Percentiles rank a stretch among this genome's conserved stretches.
These are phyloP conservation scores for Ophiosphaerella narmari DNA, from an alignment of 2,329 filamentous ascomycete species.

Conservation along the genomic window DNA sequence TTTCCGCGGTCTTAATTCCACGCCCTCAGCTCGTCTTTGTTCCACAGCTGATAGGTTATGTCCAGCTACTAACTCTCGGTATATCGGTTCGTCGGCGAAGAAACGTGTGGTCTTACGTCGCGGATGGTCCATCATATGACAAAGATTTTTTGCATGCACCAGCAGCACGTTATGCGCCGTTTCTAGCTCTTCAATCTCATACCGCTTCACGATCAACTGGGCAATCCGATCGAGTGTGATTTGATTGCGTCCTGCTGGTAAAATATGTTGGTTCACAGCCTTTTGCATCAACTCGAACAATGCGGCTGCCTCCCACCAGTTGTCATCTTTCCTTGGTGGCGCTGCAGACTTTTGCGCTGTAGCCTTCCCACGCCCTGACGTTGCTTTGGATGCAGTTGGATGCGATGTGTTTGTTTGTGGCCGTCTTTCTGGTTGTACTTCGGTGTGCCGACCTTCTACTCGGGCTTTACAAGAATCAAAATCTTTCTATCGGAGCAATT, in stretches of 20 bases:
- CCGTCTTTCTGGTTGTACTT: conserved; percentile 15
- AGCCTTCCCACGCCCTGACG: conserved; percentile 7
- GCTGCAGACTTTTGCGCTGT: conserved; percentile 11
- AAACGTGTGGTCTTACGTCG: conserved; percentile 34
- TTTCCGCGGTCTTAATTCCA: conserved; percentile 37
- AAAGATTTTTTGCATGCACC: conserved; percentile 44
- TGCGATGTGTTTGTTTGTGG: conserved; percentile 13
- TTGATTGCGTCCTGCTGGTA: conserved; percentile 35
- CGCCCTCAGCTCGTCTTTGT: conserved; percentile 34
- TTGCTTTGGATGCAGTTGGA: conserved; percentile 5
- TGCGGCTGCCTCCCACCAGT: conserved; percentile 46
- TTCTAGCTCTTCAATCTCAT: conserved; percentile 42
- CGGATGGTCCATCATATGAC: conserved; percentile 46
- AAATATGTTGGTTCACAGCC: conserved; percentile 37
- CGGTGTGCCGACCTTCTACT: conserved; percentile 31
- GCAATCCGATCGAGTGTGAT: conserved; percentile 41
- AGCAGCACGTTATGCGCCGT: conserved; percentile 39
- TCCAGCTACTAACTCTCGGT: conserved; percentile 32
- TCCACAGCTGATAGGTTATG: conserved; percentile 36
- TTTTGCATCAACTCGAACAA: conserved; percentile 49
- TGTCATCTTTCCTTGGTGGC: conserved; percentile 44
- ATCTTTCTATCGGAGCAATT: conserved; percentile 24
- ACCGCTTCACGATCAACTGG: conserved; percentile 40
- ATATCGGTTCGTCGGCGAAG: conserved; percentile 40
- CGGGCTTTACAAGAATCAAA: conserved; percentile 39